phyloP scores from a whole-genome alignment of 1,139 yeast genomes.

The Taphrina wiesneri region DNA sequence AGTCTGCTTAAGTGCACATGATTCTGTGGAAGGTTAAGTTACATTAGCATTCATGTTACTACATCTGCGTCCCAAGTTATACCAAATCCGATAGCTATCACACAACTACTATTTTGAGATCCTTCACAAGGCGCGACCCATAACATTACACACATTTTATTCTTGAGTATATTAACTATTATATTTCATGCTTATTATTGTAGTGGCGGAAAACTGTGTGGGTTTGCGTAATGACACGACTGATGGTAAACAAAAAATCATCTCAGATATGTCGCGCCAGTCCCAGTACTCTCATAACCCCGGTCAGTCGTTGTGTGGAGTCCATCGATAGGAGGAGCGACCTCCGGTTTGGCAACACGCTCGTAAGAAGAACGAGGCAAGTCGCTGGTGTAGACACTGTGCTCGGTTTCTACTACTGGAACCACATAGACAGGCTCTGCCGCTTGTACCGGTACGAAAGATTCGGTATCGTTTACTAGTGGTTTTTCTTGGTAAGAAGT shows the following conservation, averaged over 20 bases:
- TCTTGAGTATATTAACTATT: neutral
- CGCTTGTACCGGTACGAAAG: constrained; percentile 23
- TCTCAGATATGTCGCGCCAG: constrained; percentile 30
- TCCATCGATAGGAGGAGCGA: constrained; percentile 30
- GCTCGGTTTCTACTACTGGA: constrained; percentile 3
- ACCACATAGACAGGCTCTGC: constrained; percentile 18
- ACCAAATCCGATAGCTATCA: too few species aligned
- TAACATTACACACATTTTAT: neutral
- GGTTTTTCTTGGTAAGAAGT: constrained; percentile 31
- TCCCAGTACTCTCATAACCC: constrained; percentile 9
- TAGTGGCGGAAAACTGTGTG: neutral
- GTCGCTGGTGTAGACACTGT: constrained; percentile 6
- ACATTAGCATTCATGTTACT: too few species aligned
- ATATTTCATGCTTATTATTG: neutral
- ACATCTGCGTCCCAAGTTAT: too few species aligned
- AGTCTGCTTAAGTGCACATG: too few species aligned
- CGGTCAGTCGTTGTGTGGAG: constrained; percentile 19
- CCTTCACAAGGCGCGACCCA: too few species aligned
- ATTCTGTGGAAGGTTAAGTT: too few species aligned
- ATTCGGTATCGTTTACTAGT: constrained; percentile 18
- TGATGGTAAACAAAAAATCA: neutral
- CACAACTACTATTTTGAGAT: too few species aligned
- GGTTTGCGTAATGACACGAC: neutral
- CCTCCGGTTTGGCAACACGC: neutral
- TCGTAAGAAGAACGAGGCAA: constrained; percentile 30